phyloP scores from a whole-genome alignment of 129 eudicot genomes.

The Apium graveolens region DNA sequence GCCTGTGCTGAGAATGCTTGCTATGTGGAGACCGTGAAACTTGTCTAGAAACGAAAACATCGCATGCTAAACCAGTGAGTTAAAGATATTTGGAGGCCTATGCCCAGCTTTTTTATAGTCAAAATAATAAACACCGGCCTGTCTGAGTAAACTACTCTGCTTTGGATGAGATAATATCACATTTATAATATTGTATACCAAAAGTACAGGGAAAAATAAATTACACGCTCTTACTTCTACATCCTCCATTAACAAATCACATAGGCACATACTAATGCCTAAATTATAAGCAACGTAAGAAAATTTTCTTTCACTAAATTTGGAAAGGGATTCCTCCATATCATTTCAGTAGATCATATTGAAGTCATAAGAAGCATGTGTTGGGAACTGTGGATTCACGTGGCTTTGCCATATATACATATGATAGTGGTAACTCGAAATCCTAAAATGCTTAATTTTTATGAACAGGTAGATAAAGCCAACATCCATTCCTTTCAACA shows the following conservation, averaged over 20 bases:
- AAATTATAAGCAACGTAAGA: not conserved
- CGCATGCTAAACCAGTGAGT: constrained; percentile 75
- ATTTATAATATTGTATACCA: constrained; percentile 1
- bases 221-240: not conserved
- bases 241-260: constrained; percentile 4
- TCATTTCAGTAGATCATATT: not conserved
- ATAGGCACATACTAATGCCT: not conserved
- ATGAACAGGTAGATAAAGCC: not conserved
- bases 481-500: not conserved
- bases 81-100: constrained; percentile 18
- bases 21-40: constrained; percentile 98
- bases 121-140: constrained; percentile 6
- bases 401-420: no score
- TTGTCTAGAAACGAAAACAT: constrained; percentile 84
- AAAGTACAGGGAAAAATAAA: not conserved
- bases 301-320: not conserved
- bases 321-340: not conserved
- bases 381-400: not conserved
- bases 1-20: constrained; percentile 99
- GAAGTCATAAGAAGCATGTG: not conserved
- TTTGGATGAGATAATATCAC: constrained; percentile 10
- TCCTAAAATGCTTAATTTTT: not conserved
- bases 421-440: not conserved
- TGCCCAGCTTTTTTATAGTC: constrained; percentile 17
- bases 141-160: constrained; percentile 3